Percentiles rank a stretch among this genome's conserved stretches.
phyloP scores from a whole-genome alignment of 805 yeast genomes.

The Candida morakotiae region DNA sequence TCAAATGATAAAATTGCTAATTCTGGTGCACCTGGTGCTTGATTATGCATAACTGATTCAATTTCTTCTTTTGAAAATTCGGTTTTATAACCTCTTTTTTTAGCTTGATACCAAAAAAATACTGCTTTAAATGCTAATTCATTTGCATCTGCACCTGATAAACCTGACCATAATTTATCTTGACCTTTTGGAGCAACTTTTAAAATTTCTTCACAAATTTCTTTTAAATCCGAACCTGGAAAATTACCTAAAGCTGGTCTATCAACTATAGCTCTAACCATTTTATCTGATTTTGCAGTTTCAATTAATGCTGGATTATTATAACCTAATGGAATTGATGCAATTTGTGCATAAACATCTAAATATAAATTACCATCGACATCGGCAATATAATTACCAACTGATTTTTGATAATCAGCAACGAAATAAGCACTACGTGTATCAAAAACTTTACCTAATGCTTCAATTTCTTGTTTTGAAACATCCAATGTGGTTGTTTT shows the following conservation, averaged over 20 bases:
- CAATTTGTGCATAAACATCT: constrained; percentile 80
- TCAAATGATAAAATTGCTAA: constrained; percentile 82
- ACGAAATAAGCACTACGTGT: constrained; percentile 69
- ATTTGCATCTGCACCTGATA: constrained; percentile 85
- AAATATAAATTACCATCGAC: constrained; percentile 73
- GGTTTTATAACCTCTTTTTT: constrained; percentile 59
- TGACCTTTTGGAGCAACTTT: constrained; percentile 78
- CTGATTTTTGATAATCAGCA: constrained; percentile 70
- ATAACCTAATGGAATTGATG: constrained; percentile 82
- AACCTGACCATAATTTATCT: constrained; percentile 70
- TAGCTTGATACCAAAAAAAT: constrained; percentile 71
- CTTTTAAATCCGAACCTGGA: constrained; percentile 66
- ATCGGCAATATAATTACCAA: constrained; percentile 77
- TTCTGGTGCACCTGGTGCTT: constrained; percentile 86
- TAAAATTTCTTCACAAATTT: constrained; percentile 45
- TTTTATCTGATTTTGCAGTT: constrained; percentile 65
- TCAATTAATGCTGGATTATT: constrained; percentile 73
- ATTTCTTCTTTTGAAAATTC: constrained; percentile 68
- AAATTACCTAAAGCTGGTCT: constrained; percentile 85
- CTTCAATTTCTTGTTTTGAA: constrained; percentile 46
- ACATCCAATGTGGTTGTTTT: constrained; percentile 38
- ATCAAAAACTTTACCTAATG: constrained; percentile 64
- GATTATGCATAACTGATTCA: constrained; percentile 70
- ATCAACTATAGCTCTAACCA: constrained; percentile 70
- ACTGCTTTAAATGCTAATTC: constrained; percentile 89